Conservation (phyloP, 805 yeast species). For the Saturnispora serradocipensis region DNA sequence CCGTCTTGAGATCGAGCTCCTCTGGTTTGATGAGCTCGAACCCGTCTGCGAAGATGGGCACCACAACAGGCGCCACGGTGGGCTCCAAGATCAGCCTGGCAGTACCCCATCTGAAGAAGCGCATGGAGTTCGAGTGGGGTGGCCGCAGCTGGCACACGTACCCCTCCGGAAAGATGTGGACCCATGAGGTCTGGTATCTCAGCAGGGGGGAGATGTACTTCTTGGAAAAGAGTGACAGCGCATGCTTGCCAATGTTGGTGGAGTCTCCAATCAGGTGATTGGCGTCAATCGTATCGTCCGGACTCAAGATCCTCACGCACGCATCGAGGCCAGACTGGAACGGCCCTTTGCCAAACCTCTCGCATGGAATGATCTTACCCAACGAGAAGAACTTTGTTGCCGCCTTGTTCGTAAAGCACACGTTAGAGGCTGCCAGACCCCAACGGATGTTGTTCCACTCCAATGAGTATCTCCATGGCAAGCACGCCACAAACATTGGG, state of each 20-base stretch:
- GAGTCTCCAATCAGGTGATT: constrained; percentile 26
- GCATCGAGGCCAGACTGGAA: constrained; percentile 89
- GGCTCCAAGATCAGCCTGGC: constrained; percentile 77
- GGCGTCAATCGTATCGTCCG: constrained; percentile 56
- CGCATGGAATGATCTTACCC: constrained; percentile 83
- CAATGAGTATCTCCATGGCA: constrained; percentile 61
- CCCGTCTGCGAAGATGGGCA: constrained; percentile 81
- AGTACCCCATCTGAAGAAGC: constrained; percentile 95
- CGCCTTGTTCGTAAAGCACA: constrained; percentile 59
- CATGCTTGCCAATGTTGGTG: constrained; percentile 1
- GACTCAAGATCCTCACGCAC: constrained; percentile 66
- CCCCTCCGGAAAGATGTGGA: constrained; percentile 93
- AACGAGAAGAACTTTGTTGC: constrained; percentile 61
- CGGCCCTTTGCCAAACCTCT: constrained; percentile 86
- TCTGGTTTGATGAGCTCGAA: constrained; percentile 86
- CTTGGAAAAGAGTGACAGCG: constrained; percentile 21
- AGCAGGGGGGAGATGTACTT: constrained; percentile 46
- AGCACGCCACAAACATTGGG: constrained; percentile 79
- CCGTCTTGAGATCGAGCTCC: constrained; percentile 44
- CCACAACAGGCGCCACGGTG: constrained; percentile 71
- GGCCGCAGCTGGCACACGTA: constrained; percentile 77
- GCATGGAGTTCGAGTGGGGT: constrained; percentile 78
- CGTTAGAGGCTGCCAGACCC: constrained; percentile 91
- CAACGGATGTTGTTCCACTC: constrained; percentile 69
- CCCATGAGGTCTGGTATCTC: constrained; percentile 70